Percentiles rank a stretch among this genome's conserved stretches.
Conservation (phyloP, 768 basidiomycete species). For the Termitomyces sp. region DNA sequence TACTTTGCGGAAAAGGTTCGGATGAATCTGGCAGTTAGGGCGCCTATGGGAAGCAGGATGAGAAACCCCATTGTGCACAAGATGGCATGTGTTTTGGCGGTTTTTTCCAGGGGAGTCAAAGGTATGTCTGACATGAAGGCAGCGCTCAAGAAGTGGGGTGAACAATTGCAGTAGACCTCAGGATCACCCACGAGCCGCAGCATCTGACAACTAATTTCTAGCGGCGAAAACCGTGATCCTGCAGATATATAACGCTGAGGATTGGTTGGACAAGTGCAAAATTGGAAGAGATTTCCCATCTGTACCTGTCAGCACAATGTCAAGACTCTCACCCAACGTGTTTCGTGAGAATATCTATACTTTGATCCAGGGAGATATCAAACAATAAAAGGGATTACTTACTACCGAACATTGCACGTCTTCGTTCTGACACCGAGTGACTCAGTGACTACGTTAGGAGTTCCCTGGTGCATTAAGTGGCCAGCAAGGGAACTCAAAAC, state of each 20-base stretch:
- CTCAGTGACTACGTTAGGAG: too few species aligned
- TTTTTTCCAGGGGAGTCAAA: constrained; percentile 22
- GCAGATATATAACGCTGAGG: background rate
- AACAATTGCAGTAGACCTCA: background rate
- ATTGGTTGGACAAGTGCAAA: constrained; percentile 6
- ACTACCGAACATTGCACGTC: too few species aligned
- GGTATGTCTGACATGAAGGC: constrained; percentile 4
- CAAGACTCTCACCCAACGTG: background rate
- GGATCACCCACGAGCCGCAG: background rate
- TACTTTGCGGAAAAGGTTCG: constrained; percentile 45
- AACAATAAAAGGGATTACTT: too few species aligned
- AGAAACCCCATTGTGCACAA: constrained; percentile 43
- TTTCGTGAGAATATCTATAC: background rate
- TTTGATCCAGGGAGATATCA: background rate
- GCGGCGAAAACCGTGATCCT: background rate
- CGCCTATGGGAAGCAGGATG: constrained; percentile 54
- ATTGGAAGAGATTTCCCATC: constrained; percentile 8
- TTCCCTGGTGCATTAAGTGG: too few species aligned
- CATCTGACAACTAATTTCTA: background rate
- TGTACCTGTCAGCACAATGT: background rate
- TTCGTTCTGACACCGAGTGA: too few species aligned
- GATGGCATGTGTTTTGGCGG: constrained; percentile 43
- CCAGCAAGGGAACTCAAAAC: too few species aligned
- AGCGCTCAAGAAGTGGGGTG: background rate
- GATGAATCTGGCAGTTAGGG: constrained; percentile 46